Evolutionary conservation across 2,329 filamentous ascomycete genomes (phyloP), one percentile per base, ranked within the genome.

Genomic region (Xenosphaeropsis pyriputrescens): DNA sequence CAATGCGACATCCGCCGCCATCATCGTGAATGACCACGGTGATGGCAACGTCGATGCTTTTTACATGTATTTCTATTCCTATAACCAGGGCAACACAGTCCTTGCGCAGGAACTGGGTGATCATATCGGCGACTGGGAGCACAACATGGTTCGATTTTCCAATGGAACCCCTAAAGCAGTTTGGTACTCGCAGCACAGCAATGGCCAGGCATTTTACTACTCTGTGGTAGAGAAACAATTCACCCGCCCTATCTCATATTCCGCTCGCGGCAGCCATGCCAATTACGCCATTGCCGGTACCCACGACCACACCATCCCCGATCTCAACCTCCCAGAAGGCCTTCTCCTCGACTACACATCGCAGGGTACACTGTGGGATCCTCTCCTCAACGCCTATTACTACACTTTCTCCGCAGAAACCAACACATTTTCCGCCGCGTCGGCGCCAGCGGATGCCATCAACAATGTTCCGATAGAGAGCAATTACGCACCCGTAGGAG

Each of bases 81-180:
- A 50, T 32, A 53, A 56, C 14, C 49, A 46, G 38, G 53, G 53
- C 17, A 55, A 53, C 33, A 53, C 39, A 2, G 51, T 56, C 2
- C 37, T 55, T 2, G 43, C 40, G 15, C 43, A 47, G n/a, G 53
- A 55, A 34, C 41, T 56, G 3, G 53, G 53, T 2, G 47, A 56
- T 50, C 76, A 81, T 50, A 68, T 81, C 19, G 76, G 75, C 7
- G 73, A 77, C 49, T 76, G 72, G 73, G 75, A 79, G 50, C 74
- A 79, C 52, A 75, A 69, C 39, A 77, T 78, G 72, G 61, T 82
- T 22, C 72, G 76, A 9, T 82, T 82, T 53, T 37, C 59, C 13
- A 60, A 75, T 38, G 70, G 70, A 8, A 43, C 48, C 1, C 76
- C 76, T 0, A 53, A 64, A 43, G 59, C 63, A 1, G 52, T 80